These are phyloP conservation scores for Scytalidium sp. DNA, from an alignment of 2,329 filamentous ascomycete genomes.

Conservation along the genomic window DNA sequence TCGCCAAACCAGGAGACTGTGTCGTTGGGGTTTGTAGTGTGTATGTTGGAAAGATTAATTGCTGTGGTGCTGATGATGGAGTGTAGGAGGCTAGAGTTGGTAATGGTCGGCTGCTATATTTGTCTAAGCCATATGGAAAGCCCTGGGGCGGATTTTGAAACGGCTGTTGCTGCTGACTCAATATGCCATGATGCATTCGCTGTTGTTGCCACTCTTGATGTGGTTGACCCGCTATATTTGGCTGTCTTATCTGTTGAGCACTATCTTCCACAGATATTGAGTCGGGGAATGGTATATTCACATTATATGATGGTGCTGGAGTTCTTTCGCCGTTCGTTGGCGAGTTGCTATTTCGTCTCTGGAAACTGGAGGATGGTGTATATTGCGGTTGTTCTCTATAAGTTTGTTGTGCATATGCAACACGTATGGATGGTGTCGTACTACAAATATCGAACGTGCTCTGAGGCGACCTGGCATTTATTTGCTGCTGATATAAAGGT, in stretches of 20 bases:
- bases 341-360: constrained; percentile 52
- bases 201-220: constrained; percentile 31
- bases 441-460: constrained; percentile 50
- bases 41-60: constrained; percentile 43
- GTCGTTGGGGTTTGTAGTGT: constrained; percentile 48
- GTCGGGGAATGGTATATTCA: constrained; percentile 63
- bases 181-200: constrained; percentile 42
- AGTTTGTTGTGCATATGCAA: constrained; percentile 25
- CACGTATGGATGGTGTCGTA: constrained; percentile 39
- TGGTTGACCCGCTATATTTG: constrained; percentile 29
- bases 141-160: constrained; percentile 49
- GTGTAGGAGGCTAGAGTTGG: constrained; percentile 58
- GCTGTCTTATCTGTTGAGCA: constrained; percentile 29
- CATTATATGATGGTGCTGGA: constrained; percentile 65
- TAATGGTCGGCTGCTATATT: constrained; percentile 50
- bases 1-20: constrained; percentile 36
- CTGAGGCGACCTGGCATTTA: constrained; percentile 58
- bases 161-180: constrained; percentile 43
- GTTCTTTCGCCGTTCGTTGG: constrained; percentile 61
- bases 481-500: constrained; percentile 54
- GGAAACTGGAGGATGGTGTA: constrained; percentile 50
- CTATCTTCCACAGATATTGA: constrained; percentile 54
- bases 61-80: constrained; percentile 45
- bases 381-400: constrained; percentile 50
- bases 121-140: constrained; percentile 56